These are phyloP conservation scores for Chaetomidium leptoderma DNA, from an alignment of 495 filamentous ascomycete species.

Conservation along the genomic window DNA sequence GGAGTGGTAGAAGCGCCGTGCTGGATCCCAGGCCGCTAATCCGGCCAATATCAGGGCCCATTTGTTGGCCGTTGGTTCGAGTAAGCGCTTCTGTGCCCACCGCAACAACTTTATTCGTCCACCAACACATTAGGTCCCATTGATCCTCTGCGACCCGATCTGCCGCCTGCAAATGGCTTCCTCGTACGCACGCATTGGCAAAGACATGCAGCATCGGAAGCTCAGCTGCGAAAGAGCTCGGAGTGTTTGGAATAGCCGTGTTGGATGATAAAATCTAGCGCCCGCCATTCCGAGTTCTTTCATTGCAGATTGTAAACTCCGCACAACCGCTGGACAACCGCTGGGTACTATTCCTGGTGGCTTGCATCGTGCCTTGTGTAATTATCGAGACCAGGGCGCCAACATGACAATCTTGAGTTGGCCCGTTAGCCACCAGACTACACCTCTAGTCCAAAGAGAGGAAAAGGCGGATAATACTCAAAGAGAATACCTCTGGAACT, in stretches of 20 bases:
- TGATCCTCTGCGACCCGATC: slow-evolving; percentile 4
- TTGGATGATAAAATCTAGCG: neutral
- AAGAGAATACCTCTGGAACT: slow-evolving; percentile 19
- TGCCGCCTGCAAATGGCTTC: slow-evolving; percentile 1
- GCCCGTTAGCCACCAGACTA: neutral
- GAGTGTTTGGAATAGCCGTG: neutral
- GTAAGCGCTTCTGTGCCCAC: slow-evolving; percentile 11
- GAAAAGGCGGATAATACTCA: neutral
- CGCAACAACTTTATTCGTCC: slow-evolving; percentile 13
- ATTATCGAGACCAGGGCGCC: neutral
- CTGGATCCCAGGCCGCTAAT: slow-evolving; percentile 5
- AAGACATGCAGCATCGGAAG: neutral
- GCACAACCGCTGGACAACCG: neutral
- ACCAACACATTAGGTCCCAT: neutral
- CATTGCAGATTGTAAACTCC: neutral
- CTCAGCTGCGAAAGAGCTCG: neutral
- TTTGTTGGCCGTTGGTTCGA: slow-evolving; percentile 16
- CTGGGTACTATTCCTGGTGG: no score
- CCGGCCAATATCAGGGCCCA: neutral
- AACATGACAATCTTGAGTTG: slow-evolving; percentile 11
- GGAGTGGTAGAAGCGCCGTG: slow-evolving; percentile 16
- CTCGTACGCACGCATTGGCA: neutral
- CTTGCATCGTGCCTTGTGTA: neutral
- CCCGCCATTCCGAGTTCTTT: neutral
- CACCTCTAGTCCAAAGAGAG: neutral